Base-by-base conservation (phyloP, 2,329 filamentous ascomycete genomes). In the Fusarium sp. region DNA sequence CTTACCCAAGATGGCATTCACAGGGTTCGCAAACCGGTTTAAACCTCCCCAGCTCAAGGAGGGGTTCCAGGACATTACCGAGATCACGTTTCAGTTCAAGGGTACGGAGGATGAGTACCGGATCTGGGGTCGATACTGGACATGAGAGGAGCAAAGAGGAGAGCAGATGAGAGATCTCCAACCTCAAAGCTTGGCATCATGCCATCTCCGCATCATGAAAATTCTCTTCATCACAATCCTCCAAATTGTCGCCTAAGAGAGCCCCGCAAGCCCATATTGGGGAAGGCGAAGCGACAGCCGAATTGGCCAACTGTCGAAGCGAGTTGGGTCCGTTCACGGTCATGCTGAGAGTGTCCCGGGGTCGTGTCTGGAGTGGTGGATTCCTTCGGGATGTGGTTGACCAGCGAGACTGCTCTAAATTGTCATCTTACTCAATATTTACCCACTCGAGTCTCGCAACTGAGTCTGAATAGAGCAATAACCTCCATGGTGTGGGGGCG, bases 1-100 rank as follows among this genome's bases (percentile, higher is more conserved):
- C 2, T 85, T 99, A 7, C 95, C 95, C 0, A 88, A 87, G 44
- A 84, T 96, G 67, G 95, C 96, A 0, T 98, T 98, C 78, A 89
- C 86, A 24, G 87, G 90, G 14, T 99, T 94, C 76, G 82, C 85
- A 17, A 88, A 90, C 10, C 87, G 93, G 54, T 96, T 93, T 80
- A 89, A 89, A 69, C 86, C 91, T 70, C 96, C 95, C 1, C 86
- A 85, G 39, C 63, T 87, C 2, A 85, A 87, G 14, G 96, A 99
- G 80, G 95, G 95, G 0, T 98, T 98, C 74, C 83, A 91, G 68
- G 93, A 98, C 71, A 88, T 99, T 36, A 84, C 88, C 1, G 87
- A 89, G 56, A 82, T 97, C 1, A 87, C 92, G 33, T 99, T 99
- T 75, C 80, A 86, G 77, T 95, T 96, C 76, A 83, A 87, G 42